phyloP scores from a whole-genome alignment of 768 basidiomycete genomes.

The Polyporus arcularius region DNA sequence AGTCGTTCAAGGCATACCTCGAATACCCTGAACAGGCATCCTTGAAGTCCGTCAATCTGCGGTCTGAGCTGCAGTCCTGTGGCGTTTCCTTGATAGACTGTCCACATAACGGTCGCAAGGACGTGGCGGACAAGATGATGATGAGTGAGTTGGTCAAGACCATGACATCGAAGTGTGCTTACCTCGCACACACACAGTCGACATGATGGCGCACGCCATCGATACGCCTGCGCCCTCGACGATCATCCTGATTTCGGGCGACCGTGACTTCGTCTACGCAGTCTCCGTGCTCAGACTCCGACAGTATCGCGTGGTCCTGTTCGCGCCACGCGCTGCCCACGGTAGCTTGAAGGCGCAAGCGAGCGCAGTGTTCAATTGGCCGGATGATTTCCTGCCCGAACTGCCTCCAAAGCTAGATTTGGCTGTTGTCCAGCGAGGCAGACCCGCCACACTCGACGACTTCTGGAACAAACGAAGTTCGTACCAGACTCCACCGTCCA shows the following conservation, averaged over 20 bases:
- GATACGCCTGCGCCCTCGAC: constrained; percentile 57
- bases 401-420: neutral
- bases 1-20: constrained; percentile 55
- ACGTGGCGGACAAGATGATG: constrained; percentile 52
- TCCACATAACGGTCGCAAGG: constrained; percentile 30
- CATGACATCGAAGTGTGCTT: neutral
- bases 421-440: neutral
- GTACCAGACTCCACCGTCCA: neutral
- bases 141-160: constrained; percentile 35
- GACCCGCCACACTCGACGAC: neutral
- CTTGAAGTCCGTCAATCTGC: constrained; percentile 35
- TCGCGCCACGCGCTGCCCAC: constrained; percentile 36
- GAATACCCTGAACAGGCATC: constrained; percentile 43
- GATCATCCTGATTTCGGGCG: constrained; percentile 63
- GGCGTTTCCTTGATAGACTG: constrained; percentile 45
- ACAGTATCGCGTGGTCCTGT: constrained; percentile 22
- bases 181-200: constrained; percentile 48
- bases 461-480: neutral
- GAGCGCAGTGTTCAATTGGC: constrained; percentile 54
- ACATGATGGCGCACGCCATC: constrained; percentile 67
- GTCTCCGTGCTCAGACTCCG: constrained; percentile 28
- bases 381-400: constrained; percentile 35
- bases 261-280: constrained; percentile 69
- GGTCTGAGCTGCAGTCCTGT: constrained; percentile 49
- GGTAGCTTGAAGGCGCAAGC: constrained; percentile 56